Evolutionary conservation across 2,329 filamentous ascomycete genomes (phyloP), one percentile per base, ranked within the genome.

Genomic region (Calonectria pteridis): DNA sequence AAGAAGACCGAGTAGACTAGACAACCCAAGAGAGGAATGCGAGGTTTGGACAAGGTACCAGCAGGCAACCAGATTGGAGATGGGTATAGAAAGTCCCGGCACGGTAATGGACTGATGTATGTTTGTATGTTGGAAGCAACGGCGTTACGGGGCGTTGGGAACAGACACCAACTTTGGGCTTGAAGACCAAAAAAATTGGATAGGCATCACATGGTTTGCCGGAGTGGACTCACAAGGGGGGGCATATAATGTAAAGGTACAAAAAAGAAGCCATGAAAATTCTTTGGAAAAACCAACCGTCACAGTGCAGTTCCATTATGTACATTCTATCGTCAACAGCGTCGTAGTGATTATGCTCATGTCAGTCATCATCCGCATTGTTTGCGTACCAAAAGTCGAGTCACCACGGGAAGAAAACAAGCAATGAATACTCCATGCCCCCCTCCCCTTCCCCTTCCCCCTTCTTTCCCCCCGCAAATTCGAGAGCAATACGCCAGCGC

Each of bases 1-100:
- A 93, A 91, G 82, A 88, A 87, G 80, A 84, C 85, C 0, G 86
- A 87, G 73, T 86, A 82, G 69, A 49, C 13, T 4, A 33, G n/a
- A 20, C 9, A 9, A 6, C 13, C 29, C 0, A 10, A 26, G 37
- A 23, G 35, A 26, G 49, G 20, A 26, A 20, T 46, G 37, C 1
- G 10, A 23, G 26, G 16, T 16, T 23, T 37, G 35, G 33, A 62
- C 6, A 40, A 18, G 37, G 55, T 10, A 37, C 55, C 55, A 33
- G 29, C 55, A 29, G 35, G 55, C 55, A 62, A 40, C 26, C 55
- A 62, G 55, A 62, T 62, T 62, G 55, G 55, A 26, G 33, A 26
- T 29, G 43, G 43, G 29, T 67, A 37, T 49, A 49, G 14, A 33
- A 64, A 40, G 65, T 43, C 55, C 9, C 46, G 33, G 49, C 23